phyloP scores from a whole-genome alignment of 2,329 filamentous ascomycete species.

The Calcarisporium arbuscula region DNA sequence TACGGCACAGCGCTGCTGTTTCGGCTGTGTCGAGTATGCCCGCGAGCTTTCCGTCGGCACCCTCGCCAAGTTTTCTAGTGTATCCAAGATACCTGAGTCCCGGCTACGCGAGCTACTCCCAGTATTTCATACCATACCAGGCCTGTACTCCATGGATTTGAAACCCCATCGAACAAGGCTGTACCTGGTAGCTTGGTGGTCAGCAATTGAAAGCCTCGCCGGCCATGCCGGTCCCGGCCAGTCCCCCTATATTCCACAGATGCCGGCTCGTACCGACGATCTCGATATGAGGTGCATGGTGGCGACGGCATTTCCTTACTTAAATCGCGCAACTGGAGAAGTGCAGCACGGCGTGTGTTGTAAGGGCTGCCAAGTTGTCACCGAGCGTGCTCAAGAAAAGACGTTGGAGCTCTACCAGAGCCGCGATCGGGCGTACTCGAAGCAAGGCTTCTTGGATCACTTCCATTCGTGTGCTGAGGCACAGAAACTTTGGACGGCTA shows the following conservation, averaged over 20 bases:
- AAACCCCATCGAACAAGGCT: no score
- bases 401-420: constrained; percentile 1
- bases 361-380: constrained; percentile 2
- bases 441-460: constrained; percentile 6
- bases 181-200: no score
- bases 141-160: constrained; percentile 1
- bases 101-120: no score
- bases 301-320: constrained; percentile 6
- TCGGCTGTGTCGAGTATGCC: constrained; percentile 7
- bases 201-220: no score
- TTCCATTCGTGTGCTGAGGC: constrained; percentile 4
- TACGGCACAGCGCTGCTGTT: constrained; percentile 7
- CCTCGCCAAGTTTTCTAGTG: no score
- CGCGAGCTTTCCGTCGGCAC: no score
- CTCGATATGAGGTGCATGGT: no score
- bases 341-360: constrained; percentile 4
- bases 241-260: no score
- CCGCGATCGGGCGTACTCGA: constrained; percentile 4
- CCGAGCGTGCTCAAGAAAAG: neutral
- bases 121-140: constrained; percentile 3
- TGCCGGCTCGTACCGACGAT: no score
- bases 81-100: no score
- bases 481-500: constrained; percentile 4
- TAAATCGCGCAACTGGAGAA: constrained; percentile 1
- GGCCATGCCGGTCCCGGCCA: no score